Evolutionary conservation across 2,329 filamentous ascomycete species (phyloP).

Genomic region (Fusarium sororula): DNA sequence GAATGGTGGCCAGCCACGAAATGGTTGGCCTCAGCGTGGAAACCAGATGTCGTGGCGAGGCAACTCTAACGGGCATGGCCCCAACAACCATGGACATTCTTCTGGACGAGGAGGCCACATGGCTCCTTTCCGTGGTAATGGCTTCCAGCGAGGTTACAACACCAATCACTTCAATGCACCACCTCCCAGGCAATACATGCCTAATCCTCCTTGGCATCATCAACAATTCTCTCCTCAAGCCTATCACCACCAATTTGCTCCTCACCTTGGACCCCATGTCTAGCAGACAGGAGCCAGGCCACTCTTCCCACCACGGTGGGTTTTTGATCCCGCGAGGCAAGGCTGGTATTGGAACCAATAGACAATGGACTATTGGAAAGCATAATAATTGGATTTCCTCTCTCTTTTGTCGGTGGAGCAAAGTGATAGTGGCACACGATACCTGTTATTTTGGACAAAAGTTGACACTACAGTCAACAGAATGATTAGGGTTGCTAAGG

Average conservation of each 20-base stretch:
- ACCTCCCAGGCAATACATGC: constrained; percentile 17
- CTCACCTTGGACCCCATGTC: constrained; percentile 23
- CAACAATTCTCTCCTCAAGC: constrained; percentile 16
- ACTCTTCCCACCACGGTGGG: background rate
- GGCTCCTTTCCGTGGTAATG: constrained; percentile 9
- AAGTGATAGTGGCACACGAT: background rate
- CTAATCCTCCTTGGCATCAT: background rate
- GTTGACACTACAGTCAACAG: background rate
- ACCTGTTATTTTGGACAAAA: background rate
- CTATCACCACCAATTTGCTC: constrained; percentile 20
- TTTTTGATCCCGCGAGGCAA: background rate
- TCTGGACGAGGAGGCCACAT: constrained; percentile 10
- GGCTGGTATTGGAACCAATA: background rate
- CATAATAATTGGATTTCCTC: background rate
- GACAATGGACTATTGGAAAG: background rate
- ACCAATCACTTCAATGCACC: background rate
- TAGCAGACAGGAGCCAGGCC: constrained; percentile 1
- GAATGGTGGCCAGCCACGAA: background rate
- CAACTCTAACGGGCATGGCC: constrained; percentile 11
- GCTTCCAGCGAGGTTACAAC: constrained; percentile 7
- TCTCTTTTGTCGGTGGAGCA: background rate
- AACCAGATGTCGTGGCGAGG: constrained; percentile 24
- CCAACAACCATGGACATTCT: background rate
- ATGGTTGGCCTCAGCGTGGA: constrained; percentile 4
- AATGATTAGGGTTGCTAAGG: background rate